Conservation (phyloP, 225 moss, liverwort and hornwort genomes). For the Climacium dendroides region DNA sequence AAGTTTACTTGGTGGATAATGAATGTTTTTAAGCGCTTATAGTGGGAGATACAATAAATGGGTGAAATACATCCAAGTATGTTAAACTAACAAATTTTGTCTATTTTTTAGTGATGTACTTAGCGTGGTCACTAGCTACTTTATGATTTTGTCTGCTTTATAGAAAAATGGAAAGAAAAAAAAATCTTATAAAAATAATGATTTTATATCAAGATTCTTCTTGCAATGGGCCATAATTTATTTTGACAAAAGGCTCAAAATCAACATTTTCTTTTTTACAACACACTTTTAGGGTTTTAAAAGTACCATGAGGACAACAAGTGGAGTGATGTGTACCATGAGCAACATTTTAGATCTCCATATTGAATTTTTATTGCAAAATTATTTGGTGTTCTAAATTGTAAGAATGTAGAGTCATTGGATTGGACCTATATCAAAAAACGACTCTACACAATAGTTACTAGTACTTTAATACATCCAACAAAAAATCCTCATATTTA, state of each 20-base stretch:
- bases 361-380: neutral
- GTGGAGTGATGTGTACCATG: too few relatives aligned
- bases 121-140: accelerated
- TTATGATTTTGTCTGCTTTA: neutral
- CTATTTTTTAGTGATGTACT: neutral
- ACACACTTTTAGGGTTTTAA: neutral
- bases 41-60: accelerated
- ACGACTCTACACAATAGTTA: neutral
- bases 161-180: accelerated
- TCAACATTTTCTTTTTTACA: neutral
- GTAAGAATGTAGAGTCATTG: neutral
- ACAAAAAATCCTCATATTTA: neutral
- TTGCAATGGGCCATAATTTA: neutral
- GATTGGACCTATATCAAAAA: neutral
- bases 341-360: neutral
- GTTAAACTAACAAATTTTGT: neutral
- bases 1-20: neutral
- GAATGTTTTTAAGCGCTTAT: neutral
- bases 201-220: neutral
- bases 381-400: neutral
- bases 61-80: neutral
- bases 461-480: accelerated
- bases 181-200: neutral
- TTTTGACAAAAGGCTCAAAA: neutral
- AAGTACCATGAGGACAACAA: neutral